Base-by-base conservation (phyloP, 768 basidiomycete genomes). In the Trametes cingulata region DNA sequence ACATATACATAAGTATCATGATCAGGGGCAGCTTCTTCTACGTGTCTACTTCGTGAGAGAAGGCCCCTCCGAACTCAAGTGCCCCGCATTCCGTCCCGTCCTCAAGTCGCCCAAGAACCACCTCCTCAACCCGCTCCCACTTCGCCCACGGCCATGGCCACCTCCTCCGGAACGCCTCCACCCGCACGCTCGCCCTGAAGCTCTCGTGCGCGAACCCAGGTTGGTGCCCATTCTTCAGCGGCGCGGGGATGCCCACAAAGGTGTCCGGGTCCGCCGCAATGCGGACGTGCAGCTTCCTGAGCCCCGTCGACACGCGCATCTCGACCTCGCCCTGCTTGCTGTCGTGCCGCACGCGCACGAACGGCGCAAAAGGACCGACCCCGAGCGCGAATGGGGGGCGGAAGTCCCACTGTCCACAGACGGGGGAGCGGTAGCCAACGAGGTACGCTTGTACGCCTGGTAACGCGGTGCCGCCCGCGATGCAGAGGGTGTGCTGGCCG, bases 191-290 rank as follows among this genome's bases (percentile, higher is more conserved):
- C 35, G 53, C 69, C 33, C 33, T 29, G 55, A 70, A 70, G 62
- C 69, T 70, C 57, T 70, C 69, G 45, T 64, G 66, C 8, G 67
- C 67, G 37, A 62, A 67, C 43, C 46, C 51, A 5, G 62, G 69
- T 36, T 52, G 22, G 56, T 70, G 69, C 15, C 69, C 69, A n/a
- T 63, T 64, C 29, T 41, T 25, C 15, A 68, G 53, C 35, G 69
- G 69, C 24, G 61, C 63, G 3, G 69, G 49, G 24, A 70, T 41
- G 8, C 62, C 67, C 14, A 68, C 63, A 50, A 67, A 70, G 27
- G 60, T 64, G 22, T 53, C 67, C 14, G 54, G 35, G 0, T 65
- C 58, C 43, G 69, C 69, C n/a, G 40, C 33, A 19, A 65, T 52
- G 20, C 29, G 39, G 14, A 68, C 56, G 12, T 45, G 57, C 41